Conservation (phyloP, 2,329 filamentous ascomycete genomes). For the Fusarium mexicanum region DNA sequence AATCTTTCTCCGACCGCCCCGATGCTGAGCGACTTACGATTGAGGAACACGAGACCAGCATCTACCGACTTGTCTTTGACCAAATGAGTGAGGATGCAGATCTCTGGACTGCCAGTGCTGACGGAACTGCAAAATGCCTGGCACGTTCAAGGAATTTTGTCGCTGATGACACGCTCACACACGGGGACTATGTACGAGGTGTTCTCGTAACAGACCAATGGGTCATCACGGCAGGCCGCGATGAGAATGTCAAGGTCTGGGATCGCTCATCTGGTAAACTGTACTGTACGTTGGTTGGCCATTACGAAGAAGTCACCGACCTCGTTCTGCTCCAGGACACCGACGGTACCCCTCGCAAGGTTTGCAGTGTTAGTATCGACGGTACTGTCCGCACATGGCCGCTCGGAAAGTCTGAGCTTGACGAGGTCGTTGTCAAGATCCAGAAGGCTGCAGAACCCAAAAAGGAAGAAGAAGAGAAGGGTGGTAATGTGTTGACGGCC, state of each 20-base stretch:
- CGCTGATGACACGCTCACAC: slow-evolving; percentile 75
- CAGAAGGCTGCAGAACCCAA: slow-evolving; percentile 61
- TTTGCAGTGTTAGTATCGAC: slow-evolving; percentile 90
- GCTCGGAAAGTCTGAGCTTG: slow-evolving; percentile 68
- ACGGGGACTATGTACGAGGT: slow-evolving; percentile 91
- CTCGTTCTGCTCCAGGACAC: slow-evolving; percentile 68
- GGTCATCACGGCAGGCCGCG: slow-evolving; percentile 87
- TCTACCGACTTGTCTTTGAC: slow-evolving; percentile 84
- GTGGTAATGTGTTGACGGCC: slow-evolving; percentile 72
- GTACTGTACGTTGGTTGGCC: slow-evolving; percentile 79
- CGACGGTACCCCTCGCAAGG: slow-evolving; percentile 51
- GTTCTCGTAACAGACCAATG: slow-evolving; percentile 79
- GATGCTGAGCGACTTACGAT: slow-evolving; percentile 64
- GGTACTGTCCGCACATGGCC: slow-evolving; percentile 88
- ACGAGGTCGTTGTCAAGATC: slow-evolving; percentile 58
- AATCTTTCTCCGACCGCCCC: slow-evolving; percentile 54
- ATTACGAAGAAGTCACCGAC: slow-evolving; percentile 93
- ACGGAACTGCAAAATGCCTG: slow-evolving; percentile 87
- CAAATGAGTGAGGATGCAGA: slow-evolving; percentile 69
- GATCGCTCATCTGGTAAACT: slow-evolving; percentile 77
- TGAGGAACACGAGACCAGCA: slow-evolving; percentile 86
- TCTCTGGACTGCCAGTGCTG: slow-evolving; percentile 92
- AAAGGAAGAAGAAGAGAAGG: slow-evolving; percentile 56
- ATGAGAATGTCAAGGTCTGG: slow-evolving; percentile 94
- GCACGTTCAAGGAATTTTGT: slow-evolving; percentile 74